These are phyloP conservation scores for Xylariales sp. DNA, from an alignment of 2,329 filamentous ascomycete genomes.

Conservation along the genomic window DNA sequence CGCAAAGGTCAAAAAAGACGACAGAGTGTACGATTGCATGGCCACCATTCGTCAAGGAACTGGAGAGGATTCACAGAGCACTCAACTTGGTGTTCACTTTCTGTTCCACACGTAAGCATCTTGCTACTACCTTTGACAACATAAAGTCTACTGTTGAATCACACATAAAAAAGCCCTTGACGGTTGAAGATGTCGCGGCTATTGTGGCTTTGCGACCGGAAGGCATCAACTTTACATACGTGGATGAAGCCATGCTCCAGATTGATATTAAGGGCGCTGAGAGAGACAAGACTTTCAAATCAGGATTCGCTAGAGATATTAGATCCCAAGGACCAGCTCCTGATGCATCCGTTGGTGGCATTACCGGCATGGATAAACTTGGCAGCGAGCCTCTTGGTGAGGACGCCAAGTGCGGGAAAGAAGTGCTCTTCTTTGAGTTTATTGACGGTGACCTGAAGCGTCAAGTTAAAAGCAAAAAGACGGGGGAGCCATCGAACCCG, in stretches of 20 bases:
- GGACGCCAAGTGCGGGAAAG: conserved; percentile 37
- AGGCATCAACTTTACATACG: conserved; percentile 78
- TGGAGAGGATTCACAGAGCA: conserved; percentile 76
- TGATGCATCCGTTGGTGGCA: conserved; percentile 53
- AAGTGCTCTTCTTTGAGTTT: conserved; percentile 89
- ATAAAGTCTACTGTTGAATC: conserved; percentile 80
- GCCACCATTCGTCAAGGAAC: conserved; percentile 68
- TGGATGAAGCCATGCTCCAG: conserved; percentile 79
- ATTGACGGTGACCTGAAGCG: conserved; percentile 86
- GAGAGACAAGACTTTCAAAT: conserved; percentile 60
- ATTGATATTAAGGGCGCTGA: conserved; percentile 70
- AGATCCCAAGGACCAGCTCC: conserved; percentile 43
- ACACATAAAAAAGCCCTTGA: conserved; percentile 68
- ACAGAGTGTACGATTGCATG: conserved; percentile 49
- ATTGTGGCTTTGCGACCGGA: conserved; percentile 75
- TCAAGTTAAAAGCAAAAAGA: conserved; percentile 68
- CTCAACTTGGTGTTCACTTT: conserved; percentile 94
- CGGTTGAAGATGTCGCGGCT: conserved; percentile 74
- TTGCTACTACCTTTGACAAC: conserved; percentile 87
- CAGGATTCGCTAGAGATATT: conserved; percentile 47
- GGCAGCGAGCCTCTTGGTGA: conserved; percentile 25
- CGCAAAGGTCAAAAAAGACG: conserved; percentile 7
- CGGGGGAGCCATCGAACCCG: conserved; percentile 66
- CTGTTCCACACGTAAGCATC: conserved; percentile 85
- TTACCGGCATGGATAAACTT: conserved; percentile 44